Evolutionary conservation across 208 protist genomes (phyloP), one percentile per base, ranked within the genome.

Genomic region (Acanthamoeba quina): DNA sequence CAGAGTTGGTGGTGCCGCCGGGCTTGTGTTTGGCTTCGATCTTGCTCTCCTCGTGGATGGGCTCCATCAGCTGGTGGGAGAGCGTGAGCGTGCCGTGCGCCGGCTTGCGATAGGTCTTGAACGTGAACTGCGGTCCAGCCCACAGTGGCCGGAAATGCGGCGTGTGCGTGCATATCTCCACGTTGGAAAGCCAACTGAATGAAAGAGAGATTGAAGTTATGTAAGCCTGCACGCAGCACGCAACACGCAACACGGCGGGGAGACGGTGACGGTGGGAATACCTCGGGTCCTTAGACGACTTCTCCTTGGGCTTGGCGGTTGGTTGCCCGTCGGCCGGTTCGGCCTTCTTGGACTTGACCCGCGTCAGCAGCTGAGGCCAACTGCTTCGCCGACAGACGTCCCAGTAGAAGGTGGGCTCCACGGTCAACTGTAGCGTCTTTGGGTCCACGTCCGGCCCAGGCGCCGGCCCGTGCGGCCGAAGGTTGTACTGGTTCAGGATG

Each of bases 91-190:
- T 34, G 37, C 10, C 31, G 19, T 47, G 37, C 41, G 31, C 64
- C 10, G 60, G 86, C 64, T 92, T 92, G 54, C 37, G 54, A 19
- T 62, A 92, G 47, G 86, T 92, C 52, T 92, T 92, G 31, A 92
- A 92, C 26, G 86, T 92, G 64, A 92, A 92, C 17, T 92, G 86
- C 6, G 86, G 86, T 7, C 86, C 86, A 7, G 86, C 86, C 86
- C 86, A 92, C 10, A 92, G 64, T 4, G 86, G 86, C 24, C 86
- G 29, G 47, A 76, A 92, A 31, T 92, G 86, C 7, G 56, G 56
- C 37, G 86, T 92, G 64, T 92, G 86, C 47, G 86, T 92, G 60
- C 86, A 92, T 24, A 92, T 92, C 52, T 92, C 86, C 37, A 92
- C 86, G 74, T 92, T 92, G 9, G 86, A 49, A 7, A 92, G 60